Percentiles rank a stretch among this genome's conserved stretches.
These are phyloP conservation scores for Pholiota microspora DNA, from an alignment of 768 basidiomycete species.

Conservation along the genomic window DNA sequence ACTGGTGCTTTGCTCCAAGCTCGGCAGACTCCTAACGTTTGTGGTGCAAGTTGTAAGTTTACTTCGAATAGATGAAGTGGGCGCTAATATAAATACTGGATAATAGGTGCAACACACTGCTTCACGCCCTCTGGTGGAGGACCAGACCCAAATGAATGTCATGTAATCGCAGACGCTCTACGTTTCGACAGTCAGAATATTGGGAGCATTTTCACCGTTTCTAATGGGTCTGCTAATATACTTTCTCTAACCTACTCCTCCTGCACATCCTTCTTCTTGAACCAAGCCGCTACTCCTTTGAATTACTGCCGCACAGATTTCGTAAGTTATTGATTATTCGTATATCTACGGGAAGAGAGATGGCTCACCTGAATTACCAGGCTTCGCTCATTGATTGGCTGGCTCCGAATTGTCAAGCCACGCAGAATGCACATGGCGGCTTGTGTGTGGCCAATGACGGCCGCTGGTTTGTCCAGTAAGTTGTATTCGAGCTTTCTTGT, in stretches of 20 bases:
- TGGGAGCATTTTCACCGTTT: constrained; percentile 8
- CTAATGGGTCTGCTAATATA: constrained; percentile 28
- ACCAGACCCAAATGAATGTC: constrained; percentile 45
- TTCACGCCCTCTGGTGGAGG: constrained; percentile 44
- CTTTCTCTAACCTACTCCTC: constrained; percentile 34
- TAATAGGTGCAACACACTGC: constrained; percentile 40
- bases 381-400: constrained; percentile 34
- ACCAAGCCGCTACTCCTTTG: constrained; percentile 37
- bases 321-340: constrained; percentile 26
- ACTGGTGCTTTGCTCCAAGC: constrained; percentile 15
- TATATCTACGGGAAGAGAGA: not conserved
- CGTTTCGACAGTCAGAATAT: constrained; percentile 43
- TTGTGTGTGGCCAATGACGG: constrained; percentile 17
- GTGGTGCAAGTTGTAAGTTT: constrained; percentile 36
- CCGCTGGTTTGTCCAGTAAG: constrained; percentile 20
- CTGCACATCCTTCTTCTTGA: constrained; percentile 46
- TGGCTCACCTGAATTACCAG: not conserved
- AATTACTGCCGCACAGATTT: constrained; percentile 46
- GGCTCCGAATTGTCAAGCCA: constrained; percentile 37
- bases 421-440: constrained; percentile 20
- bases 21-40: constrained; percentile 34
- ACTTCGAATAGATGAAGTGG: not conserved
- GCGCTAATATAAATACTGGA: not conserved
- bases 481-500: no score
- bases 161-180: constrained; percentile 47